Percentiles rank a stretch among this genome's conserved stretches.
Conservation (phyloP, 495 filamentous ascomycete species). For the Tricharina praecox region DNA sequence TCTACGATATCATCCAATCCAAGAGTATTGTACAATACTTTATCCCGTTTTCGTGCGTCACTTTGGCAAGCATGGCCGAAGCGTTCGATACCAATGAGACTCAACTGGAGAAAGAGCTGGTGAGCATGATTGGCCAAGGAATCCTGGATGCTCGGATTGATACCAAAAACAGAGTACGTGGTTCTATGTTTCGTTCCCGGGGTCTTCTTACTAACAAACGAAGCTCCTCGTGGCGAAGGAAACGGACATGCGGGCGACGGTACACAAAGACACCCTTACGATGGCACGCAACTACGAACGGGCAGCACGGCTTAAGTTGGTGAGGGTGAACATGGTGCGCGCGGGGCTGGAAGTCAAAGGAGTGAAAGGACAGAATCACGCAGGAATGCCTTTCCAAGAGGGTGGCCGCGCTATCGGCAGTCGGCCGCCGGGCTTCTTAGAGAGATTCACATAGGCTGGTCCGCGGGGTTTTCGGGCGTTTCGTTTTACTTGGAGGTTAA, state of each 20-base stretch:
- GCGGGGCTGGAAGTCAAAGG: constrained; percentile 58
- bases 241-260: constrained; percentile 42
- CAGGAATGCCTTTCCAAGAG: neutral
- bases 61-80: constrained; percentile 47
- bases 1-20: constrained; percentile 59
- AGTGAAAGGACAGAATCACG: constrained; percentile 15
- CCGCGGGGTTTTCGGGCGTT: no score
- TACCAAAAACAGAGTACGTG: constrained; percentile 50
- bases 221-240: constrained; percentile 54
- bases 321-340: constrained; percentile 53
- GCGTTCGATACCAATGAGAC: constrained; percentile 34
- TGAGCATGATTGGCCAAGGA: constrained; percentile 53
- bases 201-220: constrained; percentile 8
- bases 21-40: constrained; percentile 90
- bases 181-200: neutral
- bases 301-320: constrained; percentile 54
- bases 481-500: no score
- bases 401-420: no score
- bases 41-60: constrained; percentile 60
- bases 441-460: neutral
- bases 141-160: constrained; percentile 69
- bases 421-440: neutral
- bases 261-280: constrained; percentile 50
- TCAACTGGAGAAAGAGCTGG: constrained; percentile 37
- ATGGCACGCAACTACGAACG: constrained; percentile 53